Evolutionary conservation across 1,284 basidiomycete genomes (phyloP), one percentile per base, ranked within the genome.

Genomic region (Chalciporus sp.): DNA sequence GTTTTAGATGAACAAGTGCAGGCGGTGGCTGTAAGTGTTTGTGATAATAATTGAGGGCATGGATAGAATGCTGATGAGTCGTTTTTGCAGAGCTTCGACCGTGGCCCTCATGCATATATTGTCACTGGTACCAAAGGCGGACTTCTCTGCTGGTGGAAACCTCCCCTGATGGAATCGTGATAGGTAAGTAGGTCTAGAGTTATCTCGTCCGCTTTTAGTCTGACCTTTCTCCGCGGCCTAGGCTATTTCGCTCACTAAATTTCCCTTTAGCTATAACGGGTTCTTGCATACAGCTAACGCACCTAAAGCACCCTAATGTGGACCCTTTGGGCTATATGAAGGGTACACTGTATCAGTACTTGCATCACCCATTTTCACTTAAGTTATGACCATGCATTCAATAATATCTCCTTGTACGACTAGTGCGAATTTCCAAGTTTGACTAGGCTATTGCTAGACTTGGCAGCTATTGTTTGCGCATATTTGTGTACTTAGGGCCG

Each of bases 81-180:
- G 10, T 46, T 28, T 51, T 49, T 58, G 9, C 57, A 84, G 83
- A 73, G 73, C 46, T 78, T 74, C 64, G 78, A 82, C 64, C 78
- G 78, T 14, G 61, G 66, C 27, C 55, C 69, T 14, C 62, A 74
- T 41, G 74, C 76, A 8, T 76, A 73, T 58, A 73, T 85, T 46
- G 63, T 85, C 8, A 83, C 81, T 20, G 83, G 82, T 10, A 83
- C 84, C 17, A 77, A 75, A 59, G 62, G 72, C n/a, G 83, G 83
- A 2, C 67, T 73, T 43, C 61, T 85, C 41, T 74, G 73, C 23
- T 85, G 83, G 83, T 85, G 83, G 80, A 72, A 76, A 39, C 76
- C 78, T 49, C 80, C 82, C 37, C 42, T 64, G 17, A 52, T 39
- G 53, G 65, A 64, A 23, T 66, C 60, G 59, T 61, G 52, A 60